Percentiles rank a stretch among this genome's conserved stretches.
Evolutionary conservation across 2,329 filamentous ascomycete species (phyloP).

Genomic region (Ophiostoma pallidulum): DNA sequence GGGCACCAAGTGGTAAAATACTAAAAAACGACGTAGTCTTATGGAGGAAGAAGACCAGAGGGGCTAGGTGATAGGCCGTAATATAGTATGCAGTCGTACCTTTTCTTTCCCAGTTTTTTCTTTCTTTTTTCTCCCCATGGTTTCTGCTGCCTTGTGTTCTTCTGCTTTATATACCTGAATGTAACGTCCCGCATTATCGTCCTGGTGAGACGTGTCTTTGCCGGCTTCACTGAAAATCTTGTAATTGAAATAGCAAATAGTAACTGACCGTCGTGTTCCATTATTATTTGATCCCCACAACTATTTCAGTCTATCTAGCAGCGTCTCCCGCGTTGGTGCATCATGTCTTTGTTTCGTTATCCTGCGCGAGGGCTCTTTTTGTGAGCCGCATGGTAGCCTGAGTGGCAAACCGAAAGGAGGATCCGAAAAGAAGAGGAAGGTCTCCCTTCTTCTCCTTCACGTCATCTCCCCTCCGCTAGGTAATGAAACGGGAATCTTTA

Average conservation of each 20-base stretch:
- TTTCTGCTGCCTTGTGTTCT: too few relatives aligned
- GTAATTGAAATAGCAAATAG: too few relatives aligned
- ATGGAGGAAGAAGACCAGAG: neutral
- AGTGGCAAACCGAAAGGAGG: neutral
- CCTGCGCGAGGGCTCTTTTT: neutral
- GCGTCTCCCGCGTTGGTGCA: too few relatives aligned
- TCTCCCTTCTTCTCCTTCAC: neutral
- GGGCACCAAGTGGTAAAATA: constrained; percentile 5
- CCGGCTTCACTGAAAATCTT: neutral
- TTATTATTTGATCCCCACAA: too few relatives aligned
- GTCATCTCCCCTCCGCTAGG: neutral
- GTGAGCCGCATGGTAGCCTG: neutral
- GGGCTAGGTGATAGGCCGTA: neutral
- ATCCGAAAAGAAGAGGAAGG: neutral
- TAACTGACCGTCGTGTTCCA: too few relatives aligned
- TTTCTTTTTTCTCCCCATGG: neutral
- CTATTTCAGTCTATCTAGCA: too few relatives aligned
- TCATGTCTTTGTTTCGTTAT: neutral
- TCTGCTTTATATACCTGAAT: too few relatives aligned
- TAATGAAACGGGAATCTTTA: constrained; percentile 5
- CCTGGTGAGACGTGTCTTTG: too few relatives aligned
- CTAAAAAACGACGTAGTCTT: too few relatives aligned
- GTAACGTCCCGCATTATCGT: too few relatives aligned
- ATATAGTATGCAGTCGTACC: neutral
- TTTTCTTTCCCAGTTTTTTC: neutral